Evolutionary conservation across 1,284 basidiomycete species (phyloP), one percentile per base, ranked within the genome.

Genomic region (Heterobasidion parviporum): DNA sequence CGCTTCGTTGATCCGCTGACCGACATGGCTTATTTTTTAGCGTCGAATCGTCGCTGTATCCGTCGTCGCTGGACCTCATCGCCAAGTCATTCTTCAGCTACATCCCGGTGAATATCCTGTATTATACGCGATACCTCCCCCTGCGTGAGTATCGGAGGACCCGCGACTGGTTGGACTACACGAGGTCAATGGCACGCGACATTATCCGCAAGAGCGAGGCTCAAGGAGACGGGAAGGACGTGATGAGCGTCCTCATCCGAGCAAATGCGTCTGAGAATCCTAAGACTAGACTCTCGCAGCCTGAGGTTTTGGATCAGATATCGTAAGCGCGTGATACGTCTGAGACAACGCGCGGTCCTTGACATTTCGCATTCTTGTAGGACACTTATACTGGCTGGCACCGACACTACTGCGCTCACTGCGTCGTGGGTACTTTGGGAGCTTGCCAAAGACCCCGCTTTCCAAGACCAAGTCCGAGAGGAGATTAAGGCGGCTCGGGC

Each of bases 381-480:
- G 51, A 67, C 65, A 6, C 57, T 71, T 53, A 63, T 68, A 33
- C 60, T 70, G 51, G 68, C 68, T 16, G 69, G 69, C 20, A 67
- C 70, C 57, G 69, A 70, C 57, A 71, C 69, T 9, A 69, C 68
- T 15, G 65, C 68, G 20, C 63, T 57, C 47, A 62, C 68, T 32
- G 56, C 69, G 32, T 64, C 64, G 12, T 70, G 67, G 64, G 65
- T 65, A n/a, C 60, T 70, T 12, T 67, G 64, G 55, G 77, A 82
- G 61, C 75, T 86, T 1, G 73, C 75, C 0, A 69, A 70, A 41
- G 62, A 78, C 54, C 77, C 70, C 0, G 73, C 75, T 2, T 69
- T 74, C 12, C 83, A 86, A 64, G 61, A 68, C 44, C 73, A 70
- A 45, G 68, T 86, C 9, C 76, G 83, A 6, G 70, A 76, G 16